Evolutionary conservation across 1,284 basidiomycete genomes (phyloP), one percentile per base, ranked within the genome.

Genomic region (Leccinum griseonigrum): DNA sequence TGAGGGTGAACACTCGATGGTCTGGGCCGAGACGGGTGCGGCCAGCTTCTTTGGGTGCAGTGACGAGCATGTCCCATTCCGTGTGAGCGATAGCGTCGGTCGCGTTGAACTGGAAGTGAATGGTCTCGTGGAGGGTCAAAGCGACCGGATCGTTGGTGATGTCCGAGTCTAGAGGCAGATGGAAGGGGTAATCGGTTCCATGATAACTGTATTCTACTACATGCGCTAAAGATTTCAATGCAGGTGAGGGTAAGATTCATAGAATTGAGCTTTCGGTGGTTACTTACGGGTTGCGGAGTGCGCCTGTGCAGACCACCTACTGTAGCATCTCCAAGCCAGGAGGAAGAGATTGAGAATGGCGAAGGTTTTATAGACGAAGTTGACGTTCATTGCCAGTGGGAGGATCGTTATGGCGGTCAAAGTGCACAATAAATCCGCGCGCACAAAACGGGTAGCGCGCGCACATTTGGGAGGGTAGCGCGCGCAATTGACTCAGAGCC

Each of bases 21-120:
- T 66, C 66, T 40, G 64, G 59, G 4, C 66, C 57, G 4, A 67
- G 58, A 22, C 66, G 65, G 2, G 48, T 48, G 3, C 65, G 63
- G 28, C 66, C 56, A 3, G 40, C 50, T 46, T 66, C 61, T 22
- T 54, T 67, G 0, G 62, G 64, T 2, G 65, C 34, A 3, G 14
- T 53, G 58, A 65, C 50, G 46, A 64, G 57, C 7, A 22, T 62
- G 48, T 32, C 40, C 50, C 64, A 60, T 9, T 67, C 64, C 57
- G 50, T 13, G 40, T 53, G 46, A 2, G 64, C 56, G 13, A 67
- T 3, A 10, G 56, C 40, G 11, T 64, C 64, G 2, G 64, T 40
- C 31, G 14, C 6, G 46, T 66, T 67, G 56, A 65, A 13, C 5
- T 53, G 43, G n/a, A 67, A 38, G 13, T 65, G 59, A 54, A 58